Evolutionary conservation across 495 filamentous ascomycete species (phyloP).

Genomic region (Tuber magnatum): DNA sequence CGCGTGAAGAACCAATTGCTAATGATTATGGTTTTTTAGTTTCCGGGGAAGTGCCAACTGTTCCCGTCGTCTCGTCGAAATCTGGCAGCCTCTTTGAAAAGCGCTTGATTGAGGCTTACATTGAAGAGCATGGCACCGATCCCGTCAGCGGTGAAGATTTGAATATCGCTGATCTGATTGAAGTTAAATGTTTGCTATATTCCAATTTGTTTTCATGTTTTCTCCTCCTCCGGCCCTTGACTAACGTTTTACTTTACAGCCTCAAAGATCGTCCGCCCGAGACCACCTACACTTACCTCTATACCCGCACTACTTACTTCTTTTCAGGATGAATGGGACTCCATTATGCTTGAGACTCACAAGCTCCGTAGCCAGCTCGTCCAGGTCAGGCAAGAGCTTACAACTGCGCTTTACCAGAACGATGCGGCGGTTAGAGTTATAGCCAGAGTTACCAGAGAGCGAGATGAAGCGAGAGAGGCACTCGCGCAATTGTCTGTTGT

Average conservation of each 20-base stretch:
- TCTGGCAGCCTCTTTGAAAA: conserved; percentile 93
- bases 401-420: conserved; percentile 87
- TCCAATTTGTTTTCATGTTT: neutral
- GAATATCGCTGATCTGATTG: conserved; percentile 75
- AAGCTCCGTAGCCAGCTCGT: conserved; percentile 78
- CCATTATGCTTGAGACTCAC: conserved; percentile 80
- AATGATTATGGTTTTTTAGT: conserved; percentile 51
- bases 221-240: neutral
- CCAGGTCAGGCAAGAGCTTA: conserved; percentile 86
- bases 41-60: conserved; percentile 92
- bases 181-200: conserved; percentile 53
- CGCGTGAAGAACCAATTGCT: conserved; percentile 21
- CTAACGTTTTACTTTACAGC: conserved; percentile 41
- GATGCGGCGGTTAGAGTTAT: conserved; percentile 93
- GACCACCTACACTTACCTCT: conserved; percentile 90
- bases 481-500: conserved; percentile 73
- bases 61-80: conserved; percentile 89
- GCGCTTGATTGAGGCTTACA: conserved; percentile 88
- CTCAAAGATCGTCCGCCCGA: conserved; percentile 70
- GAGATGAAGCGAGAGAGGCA: conserved; percentile 90
- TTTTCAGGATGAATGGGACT: conserved; percentile 99
- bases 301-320: conserved; percentile 90
- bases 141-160: conserved; percentile 87
- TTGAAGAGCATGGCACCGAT: conserved; percentile 87
- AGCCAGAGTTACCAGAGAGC: conserved; percentile 74